Conservation (phyloP, 768 basidiomycete species). For the Tylopilus sp. region DNA sequence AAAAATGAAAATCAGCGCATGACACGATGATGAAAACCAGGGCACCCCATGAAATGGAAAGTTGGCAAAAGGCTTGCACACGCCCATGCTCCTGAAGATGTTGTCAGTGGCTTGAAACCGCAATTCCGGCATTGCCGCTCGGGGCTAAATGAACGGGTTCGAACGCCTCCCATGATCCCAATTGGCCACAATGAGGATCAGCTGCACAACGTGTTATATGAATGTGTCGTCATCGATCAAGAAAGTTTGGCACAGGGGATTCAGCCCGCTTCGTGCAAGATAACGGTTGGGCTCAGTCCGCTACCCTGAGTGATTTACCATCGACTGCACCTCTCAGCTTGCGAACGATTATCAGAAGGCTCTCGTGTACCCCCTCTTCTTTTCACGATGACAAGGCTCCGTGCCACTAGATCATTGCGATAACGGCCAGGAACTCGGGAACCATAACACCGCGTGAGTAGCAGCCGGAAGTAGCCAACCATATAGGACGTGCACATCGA, state of each 20-base stretch:
- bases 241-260: too few species aligned
- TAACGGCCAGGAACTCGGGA: background rate
- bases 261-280: background rate
- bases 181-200: background rate
- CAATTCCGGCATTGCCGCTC: background rate
- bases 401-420: background rate
- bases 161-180: too few species aligned
- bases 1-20: too few species aligned
- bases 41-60: too few species aligned
- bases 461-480: background rate
- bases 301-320: conserved; percentile 1
- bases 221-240: conserved; percentile 1
- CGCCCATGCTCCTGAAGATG: background rate
- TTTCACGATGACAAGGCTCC: background rate
- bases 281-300: background rate
- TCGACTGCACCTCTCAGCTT: background rate
- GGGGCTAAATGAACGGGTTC: background rate
- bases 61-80: background rate
- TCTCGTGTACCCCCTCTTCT: background rate
- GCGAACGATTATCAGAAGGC: background rate
- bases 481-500: background rate
- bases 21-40: too few species aligned
- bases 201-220: background rate
- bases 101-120: background rate
- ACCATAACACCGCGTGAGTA: background rate